A percentile compares a stretch with the other conserved stretches of the same genome.
Evolutionary conservation across 345 rosid genomes (phyloP).

Genomic region (Passiflora organensis): DNA sequence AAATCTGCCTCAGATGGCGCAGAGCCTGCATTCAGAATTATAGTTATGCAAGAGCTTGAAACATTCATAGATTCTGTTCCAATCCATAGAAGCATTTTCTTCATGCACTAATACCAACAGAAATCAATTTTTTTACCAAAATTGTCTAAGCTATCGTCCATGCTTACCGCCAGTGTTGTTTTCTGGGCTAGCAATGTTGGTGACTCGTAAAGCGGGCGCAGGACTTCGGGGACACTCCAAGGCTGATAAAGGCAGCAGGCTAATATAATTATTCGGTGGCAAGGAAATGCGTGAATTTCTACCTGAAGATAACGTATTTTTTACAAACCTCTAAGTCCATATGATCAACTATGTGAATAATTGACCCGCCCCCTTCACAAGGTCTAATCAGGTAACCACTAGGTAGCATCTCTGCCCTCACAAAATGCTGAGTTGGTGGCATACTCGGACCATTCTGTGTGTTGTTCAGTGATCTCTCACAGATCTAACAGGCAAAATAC

Average conservation of each 20-base stretch:
- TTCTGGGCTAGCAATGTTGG: conserved; percentile 93
- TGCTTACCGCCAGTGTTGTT: conserved; percentile 94
- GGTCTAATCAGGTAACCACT: conserved; percentile 96
- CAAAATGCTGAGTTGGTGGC: conserved; percentile 95
- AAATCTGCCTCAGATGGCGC: conserved; percentile 91
- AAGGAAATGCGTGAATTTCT: not conserved
- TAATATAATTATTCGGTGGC: not conserved
- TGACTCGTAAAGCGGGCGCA: conserved; percentile 94
- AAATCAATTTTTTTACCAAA: not conserved
- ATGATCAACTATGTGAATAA: conserved; percentile 94
- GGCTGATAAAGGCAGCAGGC: conserved; percentile 42
- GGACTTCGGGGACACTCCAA: conserved; percentile 96
- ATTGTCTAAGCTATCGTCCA: not conserved
- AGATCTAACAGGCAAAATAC: conserved; percentile 40
- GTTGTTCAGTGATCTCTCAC: conserved; percentile 94
- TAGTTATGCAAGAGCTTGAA: not conserved
- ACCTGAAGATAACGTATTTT: not conserved
- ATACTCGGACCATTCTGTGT: conserved; percentile 94
- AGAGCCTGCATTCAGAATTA: conserved; percentile 48
- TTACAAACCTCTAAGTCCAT: conserved; percentile 82
- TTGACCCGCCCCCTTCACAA: conserved; percentile 98
- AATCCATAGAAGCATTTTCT: not conserved
- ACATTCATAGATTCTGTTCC: not conserved
- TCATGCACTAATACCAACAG: not conserved
- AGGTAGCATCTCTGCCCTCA: conserved; percentile 96